These are phyloP conservation scores for Fusarium sp. DNA, from an alignment of 2,329 filamentous ascomycete species.

Conservation along the genomic window DNA sequence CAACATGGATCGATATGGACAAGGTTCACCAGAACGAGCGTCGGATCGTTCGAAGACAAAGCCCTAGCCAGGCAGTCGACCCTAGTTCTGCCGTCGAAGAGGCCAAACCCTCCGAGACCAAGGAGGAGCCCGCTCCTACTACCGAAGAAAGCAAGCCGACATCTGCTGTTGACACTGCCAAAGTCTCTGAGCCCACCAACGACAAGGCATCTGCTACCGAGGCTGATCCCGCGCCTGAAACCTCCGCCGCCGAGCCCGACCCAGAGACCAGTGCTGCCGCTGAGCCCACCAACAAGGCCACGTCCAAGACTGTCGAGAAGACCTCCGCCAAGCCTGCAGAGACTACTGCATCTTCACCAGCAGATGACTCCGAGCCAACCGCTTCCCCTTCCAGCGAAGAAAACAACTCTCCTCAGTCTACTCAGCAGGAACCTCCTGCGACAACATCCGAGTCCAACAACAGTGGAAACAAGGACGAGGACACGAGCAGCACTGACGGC, in stretches of 20 bases:
- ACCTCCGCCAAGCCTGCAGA: conserved; percentile 23
- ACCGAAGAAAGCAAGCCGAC: conserved; percentile 12
- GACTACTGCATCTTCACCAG: conserved; percentile 9
- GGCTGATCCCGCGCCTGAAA: conserved; percentile 10
- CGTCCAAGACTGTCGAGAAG: conserved; percentile 27
- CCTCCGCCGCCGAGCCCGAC: conserved; percentile 17
- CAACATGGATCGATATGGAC: conserved; percentile 45
- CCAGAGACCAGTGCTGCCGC: conserved; percentile 4
- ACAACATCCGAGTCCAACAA: conserved; percentile 24
- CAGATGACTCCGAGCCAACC: conserved; percentile 7
- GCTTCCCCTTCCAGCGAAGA: conserved; percentile 15
- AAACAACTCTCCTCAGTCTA: conserved; percentile 15
- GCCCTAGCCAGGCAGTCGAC: conserved; percentile 21
- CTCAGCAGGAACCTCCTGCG: conserved; percentile 24
- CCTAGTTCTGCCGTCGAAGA: neutral
- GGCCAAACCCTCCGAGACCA: conserved; percentile 13
- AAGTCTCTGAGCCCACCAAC: conserved; percentile 19
- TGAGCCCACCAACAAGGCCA: conserved; percentile 8
- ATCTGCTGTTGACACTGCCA: conserved; percentile 16
- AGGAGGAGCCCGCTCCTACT: conserved; percentile 10
- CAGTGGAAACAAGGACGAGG: conserved; percentile 11
- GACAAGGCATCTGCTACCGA: conserved; percentile 22
- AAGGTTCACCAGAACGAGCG: conserved; percentile 35
- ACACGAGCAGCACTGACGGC: conserved; percentile 18
- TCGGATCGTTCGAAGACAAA: conserved; percentile 35